Conservation (phyloP, 2,329 filamentous ascomycete genomes). For the Paecilomyces fulvus region DNA sequence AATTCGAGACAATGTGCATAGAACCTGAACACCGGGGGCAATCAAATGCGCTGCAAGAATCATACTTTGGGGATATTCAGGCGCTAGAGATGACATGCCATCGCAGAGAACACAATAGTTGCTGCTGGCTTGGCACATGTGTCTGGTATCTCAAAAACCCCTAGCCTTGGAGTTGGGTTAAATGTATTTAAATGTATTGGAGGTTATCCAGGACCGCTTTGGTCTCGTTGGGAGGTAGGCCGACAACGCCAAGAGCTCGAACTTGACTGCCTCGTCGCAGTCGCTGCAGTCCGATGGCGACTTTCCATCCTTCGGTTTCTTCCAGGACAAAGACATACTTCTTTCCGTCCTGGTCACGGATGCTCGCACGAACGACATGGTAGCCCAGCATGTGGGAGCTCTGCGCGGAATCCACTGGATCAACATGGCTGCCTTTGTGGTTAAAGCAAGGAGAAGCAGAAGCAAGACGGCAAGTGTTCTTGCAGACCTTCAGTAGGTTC, state of each 20-base stretch:
- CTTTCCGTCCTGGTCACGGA: constrained; percentile 53
- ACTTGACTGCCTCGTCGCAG: constrained; percentile 50
- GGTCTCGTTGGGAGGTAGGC: constrained; percentile 40
- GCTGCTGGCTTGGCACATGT: neutral
- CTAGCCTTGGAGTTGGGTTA: constrained; percentile 9
- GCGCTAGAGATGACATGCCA: too few relatives aligned
- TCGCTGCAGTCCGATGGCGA: constrained; percentile 49
- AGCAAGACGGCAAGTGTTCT: constrained; percentile 51
- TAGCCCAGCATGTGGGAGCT: constrained; percentile 39
- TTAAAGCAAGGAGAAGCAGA: constrained; percentile 31
- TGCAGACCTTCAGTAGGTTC: constrained; percentile 57
- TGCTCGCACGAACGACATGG: constrained; percentile 50
- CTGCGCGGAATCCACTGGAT: constrained; percentile 18
- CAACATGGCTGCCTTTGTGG: constrained; percentile 15
- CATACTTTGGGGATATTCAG: too few relatives aligned
- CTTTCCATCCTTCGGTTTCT: constrained; percentile 54
- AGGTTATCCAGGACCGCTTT: constrained; percentile 32
- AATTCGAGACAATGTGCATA: neutral
- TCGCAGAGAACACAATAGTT: neutral
- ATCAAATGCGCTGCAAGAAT: neutral
- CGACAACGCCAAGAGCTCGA: constrained; percentile 44
- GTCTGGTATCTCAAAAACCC: neutral
- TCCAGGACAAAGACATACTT: constrained; percentile 54
- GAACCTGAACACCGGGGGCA: neutral
- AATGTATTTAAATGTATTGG: constrained; percentile 31